Base-by-base conservation (phyloP, 2,329 filamentous ascomycete genomes). In the Fulvia fulva region DNA sequence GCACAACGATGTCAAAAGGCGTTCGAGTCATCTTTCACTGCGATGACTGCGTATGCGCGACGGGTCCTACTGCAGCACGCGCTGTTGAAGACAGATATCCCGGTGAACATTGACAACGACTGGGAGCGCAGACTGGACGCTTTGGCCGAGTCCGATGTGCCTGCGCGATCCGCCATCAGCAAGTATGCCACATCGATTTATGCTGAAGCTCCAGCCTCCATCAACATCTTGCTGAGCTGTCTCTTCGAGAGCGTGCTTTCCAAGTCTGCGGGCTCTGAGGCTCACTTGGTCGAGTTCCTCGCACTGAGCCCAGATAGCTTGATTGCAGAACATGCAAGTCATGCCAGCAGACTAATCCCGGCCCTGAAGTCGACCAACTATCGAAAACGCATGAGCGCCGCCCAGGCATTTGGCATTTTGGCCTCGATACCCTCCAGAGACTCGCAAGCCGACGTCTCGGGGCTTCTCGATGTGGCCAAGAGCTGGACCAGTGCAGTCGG, bases 101-200 rank as follows among this genome's bases (percentile, higher is more conserved):
- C 80, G 14, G 59, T 66, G 16, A 70, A 72, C 2, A 71, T 81
- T 23, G 88, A 93, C 65, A 85, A 88, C 47, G 89, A 93, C 62
- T 97, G 94, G 94, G 88, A 91, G 70, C 81, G 87, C 47, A 87
- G 88, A 64, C 78, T 97, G 2, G 88, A 92, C 64, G 83, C 86
- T 1, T 80, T 88, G 6, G 79, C 94, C 28, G 82, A 85, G 43
- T 89, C 87, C 5, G 88, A 93, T 67, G 80, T 87, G 58, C 76
- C 80, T 47, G 84, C 85, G 11, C 82, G 90, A 43, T 73, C 80
- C 25, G 80, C 80, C 5, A 80, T 91, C 56, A 82, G 80, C 55
- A 68, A 70, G 0, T 84, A 87, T 61, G 68, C 88, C 19, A 47
- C 51, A 23, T 41, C 45, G 6, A 32, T 49, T 5, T 26, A 28